Percentiles rank a stretch among this genome's conserved stretches.
These are phyloP conservation scores for Colletotrichum camelliae DNA, from an alignment of 2,329 filamentous ascomycete species.

Conservation along the genomic window DNA sequence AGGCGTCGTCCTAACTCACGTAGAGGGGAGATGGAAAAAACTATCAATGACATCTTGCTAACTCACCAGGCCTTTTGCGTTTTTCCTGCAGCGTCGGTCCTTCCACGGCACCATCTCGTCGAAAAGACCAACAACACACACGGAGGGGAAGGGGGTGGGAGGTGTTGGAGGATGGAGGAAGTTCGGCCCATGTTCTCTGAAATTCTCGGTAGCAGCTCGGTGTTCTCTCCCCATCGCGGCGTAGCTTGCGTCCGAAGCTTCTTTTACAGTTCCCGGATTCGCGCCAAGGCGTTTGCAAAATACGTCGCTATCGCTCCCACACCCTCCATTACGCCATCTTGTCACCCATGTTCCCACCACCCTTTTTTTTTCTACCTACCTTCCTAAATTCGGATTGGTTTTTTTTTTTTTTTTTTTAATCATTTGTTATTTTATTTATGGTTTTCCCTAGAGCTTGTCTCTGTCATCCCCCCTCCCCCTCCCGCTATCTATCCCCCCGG, in stretches of 20 bases:
- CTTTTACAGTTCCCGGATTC: background rate
- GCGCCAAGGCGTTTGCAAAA: background rate
- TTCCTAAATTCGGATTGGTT: background rate
- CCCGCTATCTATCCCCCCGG: background rate
- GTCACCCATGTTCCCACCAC: background rate
- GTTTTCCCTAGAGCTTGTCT: background rate
- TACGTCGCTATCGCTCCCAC: background rate
- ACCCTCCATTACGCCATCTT: slow-evolving; percentile 1
- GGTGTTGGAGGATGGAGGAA: background rate
- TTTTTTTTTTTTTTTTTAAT: background rate
- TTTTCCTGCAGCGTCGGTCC: background rate
- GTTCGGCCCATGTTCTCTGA: background rate
- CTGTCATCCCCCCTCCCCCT: background rate
- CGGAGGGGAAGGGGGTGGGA: background rate
- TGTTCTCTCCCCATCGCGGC: background rate
- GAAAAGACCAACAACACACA: background rate
- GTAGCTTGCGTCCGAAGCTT: background rate
- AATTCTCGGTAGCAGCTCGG: background rate
- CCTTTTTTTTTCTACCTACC: background rate
- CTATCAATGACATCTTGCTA: background rate
- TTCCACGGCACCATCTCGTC: slow-evolving; percentile 19
- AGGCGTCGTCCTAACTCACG: slow-evolving; percentile 10
- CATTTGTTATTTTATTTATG: background rate
- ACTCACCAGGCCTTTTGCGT: background rate
- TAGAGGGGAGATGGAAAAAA: background rate